phyloP scores from a whole-genome alignment of 352 stramenopile genomes.

The Globisporangium polare region DNA sequence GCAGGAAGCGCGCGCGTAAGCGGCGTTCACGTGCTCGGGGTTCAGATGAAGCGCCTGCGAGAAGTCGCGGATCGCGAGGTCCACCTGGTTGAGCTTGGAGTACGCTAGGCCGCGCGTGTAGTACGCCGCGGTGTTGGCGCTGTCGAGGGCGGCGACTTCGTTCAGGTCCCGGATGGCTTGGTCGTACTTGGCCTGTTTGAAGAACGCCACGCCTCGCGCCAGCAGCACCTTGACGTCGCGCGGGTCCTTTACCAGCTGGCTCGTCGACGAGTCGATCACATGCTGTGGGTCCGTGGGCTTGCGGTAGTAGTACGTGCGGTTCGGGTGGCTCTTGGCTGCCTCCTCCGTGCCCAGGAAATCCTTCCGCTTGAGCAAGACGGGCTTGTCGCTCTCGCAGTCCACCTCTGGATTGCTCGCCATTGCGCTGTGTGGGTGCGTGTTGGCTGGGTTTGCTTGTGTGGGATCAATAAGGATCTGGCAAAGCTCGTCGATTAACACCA shows the following conservation, averaged over 20 bases:
- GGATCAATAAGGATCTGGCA: not conserved
- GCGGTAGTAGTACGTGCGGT: conserved; percentile 77
- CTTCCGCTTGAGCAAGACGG: conserved; percentile 64
- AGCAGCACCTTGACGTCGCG: conserved; percentile 65
- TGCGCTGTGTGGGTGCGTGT: not conserved
- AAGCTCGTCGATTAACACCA: not conserved
- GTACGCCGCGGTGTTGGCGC: conserved; percentile 39
- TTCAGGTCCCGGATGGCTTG: conserved; percentile 58
- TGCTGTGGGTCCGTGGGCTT: conserved; percentile 68
- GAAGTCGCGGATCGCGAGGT: conserved; percentile 82
- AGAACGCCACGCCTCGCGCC: conserved; percentile 65
- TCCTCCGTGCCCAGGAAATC: conserved; percentile 72
- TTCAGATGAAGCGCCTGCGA: conserved; percentile 64
- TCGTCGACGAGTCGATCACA: conserved; percentile 69
- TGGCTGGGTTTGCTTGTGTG: not conserved
- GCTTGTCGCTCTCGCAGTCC: conserved; percentile 29
- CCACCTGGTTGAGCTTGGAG: conserved; percentile 61
- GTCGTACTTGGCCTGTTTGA: conserved; percentile 67
- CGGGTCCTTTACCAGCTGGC: conserved; percentile 54
- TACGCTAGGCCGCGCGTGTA: conserved; percentile 76
- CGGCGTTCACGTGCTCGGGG: conserved; percentile 86
- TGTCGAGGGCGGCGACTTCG: conserved; percentile 41
- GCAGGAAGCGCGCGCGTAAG: conserved; percentile 81
- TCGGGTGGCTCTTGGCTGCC: conserved; percentile 54
- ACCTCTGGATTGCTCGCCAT: conserved; percentile 40